These are phyloP conservation scores for Mucor ambiguus DNA, from an alignment of 371 early-diverging fungal genomes.

Conservation along the genomic window DNA sequence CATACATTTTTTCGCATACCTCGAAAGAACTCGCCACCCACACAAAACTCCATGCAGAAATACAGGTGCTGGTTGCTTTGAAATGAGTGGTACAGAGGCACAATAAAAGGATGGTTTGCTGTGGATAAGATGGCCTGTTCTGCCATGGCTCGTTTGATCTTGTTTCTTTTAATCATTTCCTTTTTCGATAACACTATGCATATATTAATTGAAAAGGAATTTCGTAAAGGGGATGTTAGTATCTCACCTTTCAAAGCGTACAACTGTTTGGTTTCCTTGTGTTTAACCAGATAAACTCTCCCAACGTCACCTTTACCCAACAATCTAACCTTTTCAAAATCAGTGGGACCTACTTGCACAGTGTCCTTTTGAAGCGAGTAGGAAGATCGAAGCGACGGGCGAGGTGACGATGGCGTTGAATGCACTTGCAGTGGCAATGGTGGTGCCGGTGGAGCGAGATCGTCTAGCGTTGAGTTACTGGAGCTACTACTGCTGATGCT, in stretches of 20 bases:
- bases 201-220: not conserved
- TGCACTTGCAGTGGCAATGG: not conserved
- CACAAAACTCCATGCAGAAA: conserved; percentile 95
- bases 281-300: conserved; percentile 79
- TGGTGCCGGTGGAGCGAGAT: conserved; percentile 6
- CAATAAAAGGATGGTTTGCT: conserved; percentile 94
- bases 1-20: conserved; percentile 47
- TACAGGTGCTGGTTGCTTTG: conserved; percentile 86
- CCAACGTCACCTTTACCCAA: conserved; percentile 96
- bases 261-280: conserved; percentile 59
- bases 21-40: conserved; percentile 99
- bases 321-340: conserved; percentile 82
- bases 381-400: conserved; percentile 14
- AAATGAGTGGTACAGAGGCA: conserved; percentile 93
- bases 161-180: conserved; percentile 75
- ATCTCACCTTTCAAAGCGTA: conserved; percentile 94
- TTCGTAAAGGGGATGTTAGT: conserved; percentile 53
- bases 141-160: conserved; percentile 70
- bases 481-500: conserved; percentile 5
- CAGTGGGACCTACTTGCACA: conserved; percentile 42
- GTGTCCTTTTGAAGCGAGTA: conserved; percentile 32
- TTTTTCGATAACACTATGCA: conserved; percentile 76
- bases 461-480: conserved; percentile 25
- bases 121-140: conserved; percentile 79
- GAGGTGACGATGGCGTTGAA: conserved; percentile 8